Base-by-base conservation (phyloP, 495 filamentous ascomycete species). In the Neurospora sp. region DNA sequence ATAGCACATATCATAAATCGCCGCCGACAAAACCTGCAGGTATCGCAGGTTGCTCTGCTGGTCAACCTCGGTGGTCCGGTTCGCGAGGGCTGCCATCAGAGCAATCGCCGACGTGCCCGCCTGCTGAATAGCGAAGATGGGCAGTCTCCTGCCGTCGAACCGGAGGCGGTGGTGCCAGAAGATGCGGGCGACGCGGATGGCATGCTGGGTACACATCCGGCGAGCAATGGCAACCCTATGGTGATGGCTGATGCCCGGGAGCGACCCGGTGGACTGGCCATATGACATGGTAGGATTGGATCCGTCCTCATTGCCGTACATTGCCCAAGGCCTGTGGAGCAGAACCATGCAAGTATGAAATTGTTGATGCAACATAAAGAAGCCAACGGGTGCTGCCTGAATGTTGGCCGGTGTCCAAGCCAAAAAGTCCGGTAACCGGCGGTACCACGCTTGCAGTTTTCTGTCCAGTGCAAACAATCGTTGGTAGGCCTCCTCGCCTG, bases 361-460 rank as follows among this genome's bases (percentile, higher is more conserved):
- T 74, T 87, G 85, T 74, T 86, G 81, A 72, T 87, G 86, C 0
- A 87, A 79, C 7, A 87, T 75, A 74, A 87, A 88, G 75, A 84
- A 87, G 18, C 85, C 83, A 70, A 81, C 77, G 1, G 84, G 86
- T 0, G 86, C 86, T 2, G 80, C 76, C 69, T 84, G 81, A 73
- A 84, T 83, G 75, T 87, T 88, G 37, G 76, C 76, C 4, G 83
- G 82, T 41, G 79, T 84, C 85, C 85, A 88, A 6, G 78, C 74
- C 41, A 88, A 72, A 42, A 80, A 76, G 16, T 81, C 82, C 42
- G 86, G 86, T 9, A 88, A 76, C 12, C 82, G 73, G 22, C 81
- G 81, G 69, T 87, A 86, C 86, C 86, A 88, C 70, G 79, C 82
- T 71, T 83, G 82, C 47, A 88, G 79, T 61, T 87, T 81, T 7